Evolutionary conservation across 805 yeast species (phyloP).

Genomic region (Lachancea mirantina): DNA sequence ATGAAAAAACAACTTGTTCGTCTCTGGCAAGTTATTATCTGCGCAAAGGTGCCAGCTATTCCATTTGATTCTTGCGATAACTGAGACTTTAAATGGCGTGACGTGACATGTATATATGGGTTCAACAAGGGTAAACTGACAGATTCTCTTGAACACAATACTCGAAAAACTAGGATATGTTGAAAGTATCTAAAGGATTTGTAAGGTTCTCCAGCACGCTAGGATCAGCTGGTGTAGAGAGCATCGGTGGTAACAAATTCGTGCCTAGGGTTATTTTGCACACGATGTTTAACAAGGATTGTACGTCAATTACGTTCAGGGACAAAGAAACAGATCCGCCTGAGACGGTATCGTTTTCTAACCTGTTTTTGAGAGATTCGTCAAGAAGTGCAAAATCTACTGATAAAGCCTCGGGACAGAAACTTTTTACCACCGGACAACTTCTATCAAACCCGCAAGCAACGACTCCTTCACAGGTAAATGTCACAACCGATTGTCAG

Average conservation of each 20-base stretch:
- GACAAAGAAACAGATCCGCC: constrained; percentile 15
- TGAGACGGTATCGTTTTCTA: constrained; percentile 36
- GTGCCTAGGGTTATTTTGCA: constrained; percentile 1
- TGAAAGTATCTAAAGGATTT: too few species aligned
- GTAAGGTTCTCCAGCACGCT: constrained; percentile 3
- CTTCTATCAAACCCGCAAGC: constrained; percentile 26
- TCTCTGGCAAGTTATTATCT: too few species aligned
- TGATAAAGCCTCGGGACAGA: constrained; percentile 52
- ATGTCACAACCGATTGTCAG: constrained; percentile 28
- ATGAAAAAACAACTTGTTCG: too few species aligned
- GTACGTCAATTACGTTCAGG: constrained; percentile 21
- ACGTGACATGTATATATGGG: too few species aligned
- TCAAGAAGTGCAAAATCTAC: constrained; percentile 43
- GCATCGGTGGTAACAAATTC: background rate
- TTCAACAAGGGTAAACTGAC: too few species aligned
- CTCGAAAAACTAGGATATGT: too few species aligned
- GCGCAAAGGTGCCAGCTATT: too few species aligned
- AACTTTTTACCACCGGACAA: constrained; percentile 55
- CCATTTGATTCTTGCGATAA: too few species aligned
- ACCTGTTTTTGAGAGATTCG: constrained; percentile 59
- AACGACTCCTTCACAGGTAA: constrained; percentile 34
- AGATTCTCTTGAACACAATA: too few species aligned
- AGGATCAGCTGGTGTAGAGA: constrained; percentile 7
- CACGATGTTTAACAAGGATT: constrained; percentile 14
- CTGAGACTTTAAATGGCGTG: too few species aligned